Evolutionary conservation across 208 protist genomes (phyloP), one percentile per base, ranked within the genome.

Genomic region (Tritrichomonas musculus): DNA sequence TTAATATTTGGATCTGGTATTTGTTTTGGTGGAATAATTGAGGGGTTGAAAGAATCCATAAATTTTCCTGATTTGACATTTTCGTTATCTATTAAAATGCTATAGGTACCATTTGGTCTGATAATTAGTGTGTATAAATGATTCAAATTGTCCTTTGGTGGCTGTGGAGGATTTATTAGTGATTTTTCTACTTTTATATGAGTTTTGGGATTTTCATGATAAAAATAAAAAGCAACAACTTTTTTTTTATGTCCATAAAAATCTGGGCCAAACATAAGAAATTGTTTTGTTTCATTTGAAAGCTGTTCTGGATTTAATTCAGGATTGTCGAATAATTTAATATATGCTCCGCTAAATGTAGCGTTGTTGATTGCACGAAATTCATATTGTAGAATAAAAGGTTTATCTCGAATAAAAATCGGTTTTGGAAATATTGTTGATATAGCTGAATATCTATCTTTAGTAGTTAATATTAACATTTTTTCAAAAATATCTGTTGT

Each of bases 241-340:
- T 96, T 95, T 36, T 94, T 27, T 44, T 41, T 73, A 4, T 1
- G 30, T 4, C 94, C 95, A 73, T 94, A 96, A 88, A 94, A 94
- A 82, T 96, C 95, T 17, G 95, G 95, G 11, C 95, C 95, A 50
- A 96, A 96, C 95, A 96, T 95, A 39, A 96, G 77, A n/a, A 92
- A 92, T 92, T 95, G 95, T 33, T 93, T 93, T 39, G 95, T 95
- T 39, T 92, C 80, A 53, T 82, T 93, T 53, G 77, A 88, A 66
- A 95, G 69, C 36, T 49, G 27, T 25, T 64, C 44, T 49, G 36
- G 33, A 60, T 72, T 25, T 17, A 93, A 53, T 20, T 72, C 55
- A 39, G 17, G 30, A 33, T 55, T 72, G 9, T 30, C 11, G 41
- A 96, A 92, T 44, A 95, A 93, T 94, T 96, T 96, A 36, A 96